phyloP scores from a whole-genome alignment of 768 basidiomycete genomes.

The Boletellus emodensis region DNA sequence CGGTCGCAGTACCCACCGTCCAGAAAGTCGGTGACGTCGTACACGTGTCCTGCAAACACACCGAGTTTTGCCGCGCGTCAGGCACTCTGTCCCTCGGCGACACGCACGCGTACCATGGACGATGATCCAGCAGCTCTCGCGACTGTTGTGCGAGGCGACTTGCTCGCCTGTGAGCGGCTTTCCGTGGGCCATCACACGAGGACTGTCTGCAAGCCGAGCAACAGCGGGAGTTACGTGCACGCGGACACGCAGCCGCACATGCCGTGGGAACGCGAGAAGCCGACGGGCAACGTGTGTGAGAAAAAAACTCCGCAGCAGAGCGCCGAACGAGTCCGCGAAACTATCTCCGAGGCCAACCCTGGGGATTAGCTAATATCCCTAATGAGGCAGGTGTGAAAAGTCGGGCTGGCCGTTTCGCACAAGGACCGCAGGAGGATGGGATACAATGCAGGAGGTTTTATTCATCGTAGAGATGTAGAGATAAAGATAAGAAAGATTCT shows the following conservation, averaged over 20 bases:
- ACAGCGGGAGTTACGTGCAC: neutral
- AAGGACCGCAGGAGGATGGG: neutral
- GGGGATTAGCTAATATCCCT: neutral
- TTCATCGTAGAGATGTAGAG: slow-evolving; percentile 8
- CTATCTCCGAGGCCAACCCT: no score
- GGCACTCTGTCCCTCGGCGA: neutral
- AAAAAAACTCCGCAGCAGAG: neutral
- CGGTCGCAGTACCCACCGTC: slow-evolving; percentile 43
- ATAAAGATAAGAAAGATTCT: slow-evolving; percentile 16
- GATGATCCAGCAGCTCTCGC: slow-evolving; percentile 78
- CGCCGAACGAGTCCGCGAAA: neutral
- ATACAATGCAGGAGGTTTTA: slow-evolving; percentile 6
- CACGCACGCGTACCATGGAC: slow-evolving; percentile 57
- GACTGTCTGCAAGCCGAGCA: neutral
- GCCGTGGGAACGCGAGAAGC: no score
- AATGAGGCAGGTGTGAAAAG: slow-evolving; percentile 4
- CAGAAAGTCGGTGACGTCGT: slow-evolving; percentile 77
- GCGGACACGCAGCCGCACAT: no score
- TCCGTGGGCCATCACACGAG: slow-evolving; percentile 11
- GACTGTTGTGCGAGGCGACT: slow-evolving; percentile 51
- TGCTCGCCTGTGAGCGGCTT: slow-evolving; percentile 41
- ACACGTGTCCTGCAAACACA: slow-evolving; percentile 54
- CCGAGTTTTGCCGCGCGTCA: neutral
- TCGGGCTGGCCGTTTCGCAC: neutral
- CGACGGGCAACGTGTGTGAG: no score